Base-by-base conservation (phyloP, 768 basidiomycete genomes). In the Naganishia onofrii region DNA sequence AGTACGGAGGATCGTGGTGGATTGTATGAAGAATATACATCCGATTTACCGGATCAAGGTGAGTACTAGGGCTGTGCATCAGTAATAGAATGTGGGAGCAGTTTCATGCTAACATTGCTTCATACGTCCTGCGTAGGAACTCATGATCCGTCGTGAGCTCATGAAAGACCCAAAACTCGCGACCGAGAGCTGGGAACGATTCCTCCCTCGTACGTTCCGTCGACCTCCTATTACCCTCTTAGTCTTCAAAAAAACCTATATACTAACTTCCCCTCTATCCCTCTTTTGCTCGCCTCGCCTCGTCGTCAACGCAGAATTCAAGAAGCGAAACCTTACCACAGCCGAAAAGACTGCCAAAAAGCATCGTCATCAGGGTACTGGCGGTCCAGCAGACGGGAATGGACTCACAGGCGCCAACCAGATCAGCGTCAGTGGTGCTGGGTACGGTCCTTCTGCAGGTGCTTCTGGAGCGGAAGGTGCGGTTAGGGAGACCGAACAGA, bases 11-110 rank as follows among this genome's bases (percentile, higher is more conserved):
- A 97, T 98, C 72, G 87, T 99, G n/a, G 81, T 97, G 51, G 96
- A 99, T 78, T 99, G 96, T 83, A 98, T 99, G 96, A 93, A 90
- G 83, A 99, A 99, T 79, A 90, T 98, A 66, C 96, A 99, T 78
- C 96, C 96, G 1, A 98, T 99, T 78, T 99, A 99, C 80, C 89
- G 93, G 75, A 99, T 99, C 82, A 99, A 99, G 82, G 93, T 91
- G 48, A 26, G 75, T 73, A n/a, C n/a, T n/a, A n/a, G n/a, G n/a
- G n/a, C n/a, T n/a, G n/a, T n/a, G n/a, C n/a, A n/a, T n/a, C n/a
- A n/a, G n/a, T n/a, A n/a, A n/a, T n/a, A n/a, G n/a, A n/a, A n/a
- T n/a, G n/a, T n/a, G n/a, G n/a, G n/a, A n/a, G n/a, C n/a, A n/a
- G n/a, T n/a, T n/a, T n/a, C n/a, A n/a, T n/a, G 26, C 9, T 10